Conservation (phyloP, 2,329 filamentous ascomycete genomes). For the Triangularia setosa region DNA sequence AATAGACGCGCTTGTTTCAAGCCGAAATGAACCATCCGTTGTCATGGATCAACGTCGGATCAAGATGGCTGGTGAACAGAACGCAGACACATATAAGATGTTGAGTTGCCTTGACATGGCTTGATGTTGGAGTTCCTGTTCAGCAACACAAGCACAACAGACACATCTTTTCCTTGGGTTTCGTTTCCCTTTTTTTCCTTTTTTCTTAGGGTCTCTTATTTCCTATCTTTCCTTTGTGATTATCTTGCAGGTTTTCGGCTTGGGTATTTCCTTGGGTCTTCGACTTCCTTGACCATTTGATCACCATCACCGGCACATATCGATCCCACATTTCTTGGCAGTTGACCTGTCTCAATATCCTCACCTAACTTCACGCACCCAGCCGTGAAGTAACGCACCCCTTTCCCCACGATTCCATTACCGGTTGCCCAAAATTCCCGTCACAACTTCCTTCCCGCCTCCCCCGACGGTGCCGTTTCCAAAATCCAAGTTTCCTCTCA, state of each 20-base stretch:
- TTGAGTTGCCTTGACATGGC: background rate
- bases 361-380: conserved; percentile 2
- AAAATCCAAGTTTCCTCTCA: conserved; percentile 23
- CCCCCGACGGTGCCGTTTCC: conserved; percentile 25
- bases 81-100: background rate
- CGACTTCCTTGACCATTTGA: background rate
- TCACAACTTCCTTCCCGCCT: conserved; percentile 22
- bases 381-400: conserved; percentile 1
- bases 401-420: background rate
- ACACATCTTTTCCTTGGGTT: conserved; percentile 14
- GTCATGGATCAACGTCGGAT: background rate
- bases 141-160: conserved; percentile 6
- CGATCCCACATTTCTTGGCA: conserved; percentile 13
- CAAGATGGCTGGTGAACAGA: background rate
- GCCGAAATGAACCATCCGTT: conserved; percentile 2
- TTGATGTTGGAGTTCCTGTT: background rate
- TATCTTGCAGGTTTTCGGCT: conserved; percentile 8
- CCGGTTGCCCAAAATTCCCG: conserved; percentile 24
- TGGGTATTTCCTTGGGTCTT: background rate
- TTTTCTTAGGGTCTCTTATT: conserved; percentile 8
- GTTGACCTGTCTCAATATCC: conserved; percentile 22
- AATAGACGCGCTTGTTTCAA: conserved; percentile 9
- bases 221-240: conserved; percentile 5
- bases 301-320: background rate
- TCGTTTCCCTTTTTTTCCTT: conserved; percentile 11